A percentile compares a stretch with the other conserved stretches of the same genome.
Conservation (phyloP, 2,329 filamentous ascomycete genomes). For the Alternaria conjuncta region DNA sequence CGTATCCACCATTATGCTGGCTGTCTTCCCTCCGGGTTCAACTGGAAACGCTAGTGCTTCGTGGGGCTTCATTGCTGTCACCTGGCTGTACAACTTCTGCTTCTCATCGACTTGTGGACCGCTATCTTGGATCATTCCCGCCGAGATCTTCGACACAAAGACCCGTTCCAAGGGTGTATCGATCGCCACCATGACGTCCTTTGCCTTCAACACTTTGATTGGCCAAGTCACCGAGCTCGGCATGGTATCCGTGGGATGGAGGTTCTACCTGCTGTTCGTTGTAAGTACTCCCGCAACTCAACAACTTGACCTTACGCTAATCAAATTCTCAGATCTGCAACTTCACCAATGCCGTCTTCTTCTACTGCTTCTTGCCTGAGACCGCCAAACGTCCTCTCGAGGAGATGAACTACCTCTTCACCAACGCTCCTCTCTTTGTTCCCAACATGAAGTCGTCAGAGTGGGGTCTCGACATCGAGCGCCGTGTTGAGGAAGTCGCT, state of each 20-base stretch:
- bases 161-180: conserved; percentile 77
- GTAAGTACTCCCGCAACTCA: conserved; percentile 38
- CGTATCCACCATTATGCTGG: conserved; percentile 65
- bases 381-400: conserved; percentile 69
- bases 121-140: conserved; percentile 68
- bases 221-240: conserved; percentile 71
- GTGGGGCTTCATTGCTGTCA: conserved; percentile 78
- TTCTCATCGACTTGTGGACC: conserved; percentile 76
- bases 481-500: conserved; percentile 63
- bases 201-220: conserved; percentile 80
- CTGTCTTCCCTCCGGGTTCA: conserved; percentile 66
- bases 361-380: conserved; percentile 71
- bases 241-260: conserved; percentile 61
- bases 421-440: conserved; percentile 69
- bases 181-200: conserved; percentile 74
- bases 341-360: conserved; percentile 71
- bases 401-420: conserved; percentile 72
- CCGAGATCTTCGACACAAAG: conserved; percentile 79
- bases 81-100: conserved; percentile 81
- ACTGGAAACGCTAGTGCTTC: conserved; percentile 61
- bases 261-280: conserved; percentile 67
- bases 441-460: conserved; percentile 62
- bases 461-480: conserved; percentile 65
- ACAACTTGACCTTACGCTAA: neutral
- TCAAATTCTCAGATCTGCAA: conserved; percentile 62